Evolutionary conservation across 75 land plant genomes (phyloP), one percentile per base, ranked within the genome.

Genomic region (Azolla pinnata): DNA sequence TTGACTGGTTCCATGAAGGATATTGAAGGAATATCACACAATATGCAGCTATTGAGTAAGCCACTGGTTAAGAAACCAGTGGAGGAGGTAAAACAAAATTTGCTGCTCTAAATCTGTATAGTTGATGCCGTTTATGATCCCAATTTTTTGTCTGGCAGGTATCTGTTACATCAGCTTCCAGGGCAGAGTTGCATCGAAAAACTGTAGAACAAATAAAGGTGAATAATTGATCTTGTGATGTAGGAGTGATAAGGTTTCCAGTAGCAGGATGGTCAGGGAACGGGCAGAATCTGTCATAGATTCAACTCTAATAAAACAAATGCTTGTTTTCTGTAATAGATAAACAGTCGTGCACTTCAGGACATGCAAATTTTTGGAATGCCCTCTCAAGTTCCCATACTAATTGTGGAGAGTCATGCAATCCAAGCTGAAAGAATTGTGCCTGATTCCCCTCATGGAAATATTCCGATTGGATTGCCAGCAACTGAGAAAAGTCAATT

Each of bases 311-410:
- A n/a, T n/a, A n/a, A n/a, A n/a, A n/a, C n/a, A n/a, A 46, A 46
- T 35, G 19, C 9, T 57, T 65, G 52, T 34, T 9, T 76, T 78
- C 24, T 24, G 2, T 27, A 4, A 14, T 82, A 88, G 95, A 85
- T 88, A 33, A 77, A 81, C 44, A 78, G 56, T 61, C 60, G 83
- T 0, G 71, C 69, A 10, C 77, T 88, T 53, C 85, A 88, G 75
- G 95, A 88, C 48, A 64, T 85, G 95, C 79, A 88, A 1, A 79
- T 88, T 45, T 88, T 82, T 85, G 81, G 75, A 31, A 78, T 70
- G 54, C 95, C 83, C 40, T 77, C 81, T 16, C 81, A 51, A 12
- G 67, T 81, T 31, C 95, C 95, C 14, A 66, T 88, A 65, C 28
- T 88, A 59, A 47, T 75, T 49, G 76, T 85, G 23, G 95, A 88